Base-by-base conservation (phyloP, 257 asterid genomes). In the Perilla frutescens region DNA sequence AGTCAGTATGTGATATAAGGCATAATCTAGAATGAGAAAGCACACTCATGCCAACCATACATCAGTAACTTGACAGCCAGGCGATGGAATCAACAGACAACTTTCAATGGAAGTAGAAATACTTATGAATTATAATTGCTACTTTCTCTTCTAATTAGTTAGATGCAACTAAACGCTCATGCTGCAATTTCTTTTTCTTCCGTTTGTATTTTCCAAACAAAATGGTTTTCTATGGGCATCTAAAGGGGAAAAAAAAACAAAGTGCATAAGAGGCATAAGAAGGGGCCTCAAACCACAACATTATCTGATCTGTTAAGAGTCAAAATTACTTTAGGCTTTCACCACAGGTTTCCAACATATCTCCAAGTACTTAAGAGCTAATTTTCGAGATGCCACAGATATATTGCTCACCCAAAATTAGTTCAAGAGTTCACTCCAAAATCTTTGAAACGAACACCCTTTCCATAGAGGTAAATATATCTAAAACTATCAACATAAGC, bases 361-460 rank as follows among this genome's bases (percentile, higher is more conserved):
- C 50, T 68, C 12, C 62, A 58, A 26, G 65, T 14, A 32, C 66
- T 51, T 49, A 64, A 26, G 10, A 41, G 53, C 64, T 66, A 71
- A 57, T 37, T 45, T 53, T 20, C 14, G 44, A 34, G 74, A 43
- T 53, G 62, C 29, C 37, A 48, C 40, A 13, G 49, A 48, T 31
- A 51, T 53, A 62, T 37, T 60, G 45, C 68, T 57, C 45, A 40
- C 26, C 32, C 9, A 43, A 44, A 59, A 20, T 41, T 20, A 68
- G 70, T 14, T 63, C 29, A 66, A 68, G 54, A 49, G n/a, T 41
- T 32, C 62, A 70, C 54, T 49, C 41, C 64, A 68, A 36, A 71
- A 75, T 58, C 49, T 34, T 59, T 37, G 5, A 62, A 15, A 29
- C 26, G 26, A 20, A 20, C 64, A 43, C 74, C 40, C 50, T 47